Evolutionary conservation across 768 basidiomycete species (phyloP).

Genomic region (Leccinellum rugosiceps): DNA sequence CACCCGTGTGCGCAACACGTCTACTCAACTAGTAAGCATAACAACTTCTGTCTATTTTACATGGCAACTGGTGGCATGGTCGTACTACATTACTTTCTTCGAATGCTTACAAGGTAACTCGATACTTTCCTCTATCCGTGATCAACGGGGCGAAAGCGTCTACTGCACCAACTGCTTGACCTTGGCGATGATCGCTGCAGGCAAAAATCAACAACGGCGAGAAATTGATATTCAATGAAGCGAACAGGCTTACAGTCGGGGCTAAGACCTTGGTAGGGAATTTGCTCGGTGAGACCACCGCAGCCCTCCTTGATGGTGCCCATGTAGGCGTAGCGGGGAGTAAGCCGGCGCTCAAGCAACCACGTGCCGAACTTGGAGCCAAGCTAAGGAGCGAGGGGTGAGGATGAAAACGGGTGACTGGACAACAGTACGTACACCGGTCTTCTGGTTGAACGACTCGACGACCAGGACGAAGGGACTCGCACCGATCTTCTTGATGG

Average conservation of each 20-base stretch:
- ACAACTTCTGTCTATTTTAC: neutral
- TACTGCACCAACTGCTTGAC: constrained; percentile 40
- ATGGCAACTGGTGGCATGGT: neutral
- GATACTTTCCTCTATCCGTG: neutral
- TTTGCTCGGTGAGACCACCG: constrained; percentile 80
- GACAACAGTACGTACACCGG: constrained; percentile 48
- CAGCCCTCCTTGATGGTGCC: constrained; percentile 75
- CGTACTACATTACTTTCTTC: neutral
- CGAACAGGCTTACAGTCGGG: constrained; percentile 55
- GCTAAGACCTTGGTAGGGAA: constrained; percentile 78
- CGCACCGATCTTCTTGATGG: constrained; percentile 65
- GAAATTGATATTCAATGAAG: neutral
- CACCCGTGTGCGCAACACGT: too few species aligned
- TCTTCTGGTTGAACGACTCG: constrained; percentile 87
- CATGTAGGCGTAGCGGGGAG: constrained; percentile 80
- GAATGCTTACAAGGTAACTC: neutral
- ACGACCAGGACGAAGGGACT: constrained; percentile 81
- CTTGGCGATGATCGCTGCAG: constrained; percentile 44
- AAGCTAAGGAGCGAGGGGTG: constrained; percentile 38
- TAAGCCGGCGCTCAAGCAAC: constrained; percentile 77
- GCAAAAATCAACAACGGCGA: neutral
- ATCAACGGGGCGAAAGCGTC: neutral
- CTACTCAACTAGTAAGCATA: too few species aligned
- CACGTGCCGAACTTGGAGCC: constrained; percentile 85
- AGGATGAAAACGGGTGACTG: neutral